A percentile compares a stretch with the other conserved stretches of the same genome.
Evolutionary conservation across 176 grass and related monocot genomes (phyloP).

Genomic region (Saccharum spontaneum): DNA sequence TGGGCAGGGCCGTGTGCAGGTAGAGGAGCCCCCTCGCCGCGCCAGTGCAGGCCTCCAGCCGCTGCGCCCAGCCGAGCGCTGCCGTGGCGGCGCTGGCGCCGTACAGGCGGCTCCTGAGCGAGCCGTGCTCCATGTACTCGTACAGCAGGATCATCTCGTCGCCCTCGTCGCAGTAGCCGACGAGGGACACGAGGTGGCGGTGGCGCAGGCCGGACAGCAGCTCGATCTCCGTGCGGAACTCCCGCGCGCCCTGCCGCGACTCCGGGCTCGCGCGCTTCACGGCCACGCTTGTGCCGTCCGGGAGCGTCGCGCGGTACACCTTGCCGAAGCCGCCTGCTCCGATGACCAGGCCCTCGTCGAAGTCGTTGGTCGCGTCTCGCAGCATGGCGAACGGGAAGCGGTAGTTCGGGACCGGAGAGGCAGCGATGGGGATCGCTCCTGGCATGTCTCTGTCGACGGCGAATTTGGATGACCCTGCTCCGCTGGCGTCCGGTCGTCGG

Average conservation of each 20-base stretch:
- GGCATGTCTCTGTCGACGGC: neutral
- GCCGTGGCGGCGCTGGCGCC: neutral
- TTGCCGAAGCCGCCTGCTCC: conserved; percentile 50
- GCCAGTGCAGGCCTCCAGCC: conserved; percentile 46
- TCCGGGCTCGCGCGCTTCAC: conserved; percentile 47
- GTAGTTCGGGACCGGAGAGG: neutral
- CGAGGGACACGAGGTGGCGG: conserved; percentile 43
- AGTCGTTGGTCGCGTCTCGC: conserved; percentile 36
- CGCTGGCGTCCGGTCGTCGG: neutral
- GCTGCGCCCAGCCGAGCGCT: conserved; percentile 38
- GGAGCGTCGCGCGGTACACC: conserved; percentile 43
- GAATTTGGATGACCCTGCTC: conserved; percentile 3
- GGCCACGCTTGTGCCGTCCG: conserved; percentile 35
- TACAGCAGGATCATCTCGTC: conserved; percentile 46
- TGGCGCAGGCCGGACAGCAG: conserved; percentile 38
- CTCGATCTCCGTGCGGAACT: conserved; percentile 50
- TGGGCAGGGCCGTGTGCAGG: conserved; percentile 32
- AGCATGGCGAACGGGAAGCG: conserved; percentile 33
- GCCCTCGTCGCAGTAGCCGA: conserved; percentile 51
- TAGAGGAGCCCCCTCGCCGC: conserved; percentile 38
- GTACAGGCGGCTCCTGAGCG: conserved; percentile 42
- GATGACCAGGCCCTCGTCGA: conserved; percentile 37
- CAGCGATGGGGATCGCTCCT: neutral
- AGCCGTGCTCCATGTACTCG: conserved; percentile 52
- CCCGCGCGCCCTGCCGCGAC: conserved; percentile 50